A percentile compares a stretch with the other conserved stretches of the same genome.
Conservation (phyloP, 148 eudicot species). For the Fagopyrum esculentum region DNA sequence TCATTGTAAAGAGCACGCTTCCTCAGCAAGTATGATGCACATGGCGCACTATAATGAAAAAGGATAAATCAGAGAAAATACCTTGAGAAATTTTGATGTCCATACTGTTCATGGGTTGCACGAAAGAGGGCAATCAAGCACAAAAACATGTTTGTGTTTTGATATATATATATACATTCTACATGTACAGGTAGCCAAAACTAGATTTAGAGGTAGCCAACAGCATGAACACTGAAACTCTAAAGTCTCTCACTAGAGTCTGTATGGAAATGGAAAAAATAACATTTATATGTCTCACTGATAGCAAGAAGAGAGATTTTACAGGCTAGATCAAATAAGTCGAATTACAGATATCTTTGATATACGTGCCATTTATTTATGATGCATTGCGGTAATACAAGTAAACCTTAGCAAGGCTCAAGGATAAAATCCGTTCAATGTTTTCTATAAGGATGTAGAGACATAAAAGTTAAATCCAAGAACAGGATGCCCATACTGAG, state of each 20-base stretch:
- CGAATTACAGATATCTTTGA: not conserved
- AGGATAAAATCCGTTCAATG: not conserved
- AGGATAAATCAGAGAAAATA: not conserved
- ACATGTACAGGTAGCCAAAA: not conserved
- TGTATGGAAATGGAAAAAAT: not conserved
- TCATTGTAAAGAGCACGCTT: constrained; percentile 91
- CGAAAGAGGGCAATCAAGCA: not conserved
- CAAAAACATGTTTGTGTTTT: not conserved
- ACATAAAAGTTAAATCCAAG: not conserved
- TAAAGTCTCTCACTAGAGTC: not conserved
- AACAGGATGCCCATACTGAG: not conserved
- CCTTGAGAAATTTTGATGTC: not conserved
- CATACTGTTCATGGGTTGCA: not conserved
- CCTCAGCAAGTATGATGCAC: constrained; percentile 84
- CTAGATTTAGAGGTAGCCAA: not conserved
- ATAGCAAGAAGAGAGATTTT: no score
- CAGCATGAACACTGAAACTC: not conserved
- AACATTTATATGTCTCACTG: not conserved
- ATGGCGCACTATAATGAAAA: constrained; percentile 57
- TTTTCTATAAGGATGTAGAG: not conserved
- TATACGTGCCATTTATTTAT: not conserved
- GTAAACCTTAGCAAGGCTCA: not conserved
- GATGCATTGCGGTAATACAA: not conserved
- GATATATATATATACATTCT: not conserved
- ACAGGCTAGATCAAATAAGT: not conserved